phyloP scores from a whole-genome alignment of 202 grass and related monocot species.

The Hordeum pubiflorum region DNA sequence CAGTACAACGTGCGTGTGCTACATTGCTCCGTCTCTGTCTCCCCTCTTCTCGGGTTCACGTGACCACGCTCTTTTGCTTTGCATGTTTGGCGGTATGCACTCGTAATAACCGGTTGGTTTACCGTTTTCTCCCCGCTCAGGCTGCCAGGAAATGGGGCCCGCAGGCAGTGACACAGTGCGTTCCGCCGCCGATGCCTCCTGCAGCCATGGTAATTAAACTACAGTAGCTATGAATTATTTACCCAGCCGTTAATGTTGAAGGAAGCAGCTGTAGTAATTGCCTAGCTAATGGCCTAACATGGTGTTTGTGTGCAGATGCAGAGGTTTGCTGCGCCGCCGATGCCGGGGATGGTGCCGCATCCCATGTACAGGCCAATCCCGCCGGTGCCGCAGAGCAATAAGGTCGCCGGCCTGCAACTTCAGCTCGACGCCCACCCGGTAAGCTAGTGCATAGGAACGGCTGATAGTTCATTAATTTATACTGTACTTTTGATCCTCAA shows the following conservation, averaged over 20 bases:
- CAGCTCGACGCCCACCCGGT: conserved; percentile 71
- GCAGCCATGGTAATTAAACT: conserved; percentile 36
- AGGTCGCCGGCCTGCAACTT: conserved; percentile 43
- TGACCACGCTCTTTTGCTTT: not conserved
- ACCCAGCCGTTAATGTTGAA: not conserved
- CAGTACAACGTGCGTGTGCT: conserved; percentile 29
- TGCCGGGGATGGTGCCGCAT: conserved; percentile 47
- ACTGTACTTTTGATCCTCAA: not conserved
- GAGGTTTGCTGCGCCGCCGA: conserved; percentile 46
- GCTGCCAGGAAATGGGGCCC: conserved; percentile 47
- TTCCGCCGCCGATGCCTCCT: conserved; percentile 38
- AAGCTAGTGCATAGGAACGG: not conserved
- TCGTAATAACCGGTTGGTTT: not conserved
- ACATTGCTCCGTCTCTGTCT: not conserved
- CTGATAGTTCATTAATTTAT: not conserved
- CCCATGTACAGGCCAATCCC: conserved; percentile 53
- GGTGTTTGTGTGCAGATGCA: conserved; percentile 12
- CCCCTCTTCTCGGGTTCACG: not conserved
- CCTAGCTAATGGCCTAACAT: not conserved
- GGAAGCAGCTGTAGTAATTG: not conserved
- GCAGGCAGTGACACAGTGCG: conserved; percentile 43
- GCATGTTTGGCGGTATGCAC: not conserved
- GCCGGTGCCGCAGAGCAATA: conserved; percentile 11
- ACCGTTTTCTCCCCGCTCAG: conserved; percentile 20
- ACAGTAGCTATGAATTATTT: not conserved